These are phyloP conservation scores for Cymbidium sinense DNA, from an alignment of 106 monocot genomes.

Conservation along the genomic window DNA sequence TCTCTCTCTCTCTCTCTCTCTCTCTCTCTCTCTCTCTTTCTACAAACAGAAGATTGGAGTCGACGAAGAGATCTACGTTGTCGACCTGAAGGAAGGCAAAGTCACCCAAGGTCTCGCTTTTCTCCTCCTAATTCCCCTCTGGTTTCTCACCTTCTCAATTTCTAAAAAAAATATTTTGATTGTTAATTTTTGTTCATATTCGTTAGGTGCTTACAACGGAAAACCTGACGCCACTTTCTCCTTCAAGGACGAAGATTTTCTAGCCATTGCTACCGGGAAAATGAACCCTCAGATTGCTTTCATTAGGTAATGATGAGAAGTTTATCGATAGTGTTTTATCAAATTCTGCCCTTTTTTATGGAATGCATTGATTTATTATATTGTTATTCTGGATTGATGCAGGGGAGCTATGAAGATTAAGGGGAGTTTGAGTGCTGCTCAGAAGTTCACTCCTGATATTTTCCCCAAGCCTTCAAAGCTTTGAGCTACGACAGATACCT, in stretches of 20 bases:
- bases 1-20: background rate
- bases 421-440: conserved; percentile 84
- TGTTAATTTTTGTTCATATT: background rate
- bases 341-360: background rate
- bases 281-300: conserved; percentile 98
- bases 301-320: conserved; percentile 41
- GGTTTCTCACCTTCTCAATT: background rate
- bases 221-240: conserved; percentile 95
- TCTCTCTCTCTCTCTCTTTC: background rate
- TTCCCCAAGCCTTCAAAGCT: conserved; percentile 97
- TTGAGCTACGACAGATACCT: conserved; percentile 12
- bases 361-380: background rate
- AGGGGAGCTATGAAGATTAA: conserved; percentile 94
- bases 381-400: conserved; percentile 8
- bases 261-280: conserved; percentile 74
- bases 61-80: conserved; percentile 89
- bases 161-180: background rate
- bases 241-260: conserved; percentile 78
- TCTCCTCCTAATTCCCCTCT: background rate
- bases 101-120: conserved; percentile 60
- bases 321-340: background rate
- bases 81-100: conserved; percentile 89
- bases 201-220: conserved; percentile 67
- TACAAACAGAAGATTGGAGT: conserved; percentile 70
- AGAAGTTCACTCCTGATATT: conserved; percentile 97